Conservation (phyloP, 495 filamentous ascomycete genomes). For the Trichoderma asperelloides region DNA sequence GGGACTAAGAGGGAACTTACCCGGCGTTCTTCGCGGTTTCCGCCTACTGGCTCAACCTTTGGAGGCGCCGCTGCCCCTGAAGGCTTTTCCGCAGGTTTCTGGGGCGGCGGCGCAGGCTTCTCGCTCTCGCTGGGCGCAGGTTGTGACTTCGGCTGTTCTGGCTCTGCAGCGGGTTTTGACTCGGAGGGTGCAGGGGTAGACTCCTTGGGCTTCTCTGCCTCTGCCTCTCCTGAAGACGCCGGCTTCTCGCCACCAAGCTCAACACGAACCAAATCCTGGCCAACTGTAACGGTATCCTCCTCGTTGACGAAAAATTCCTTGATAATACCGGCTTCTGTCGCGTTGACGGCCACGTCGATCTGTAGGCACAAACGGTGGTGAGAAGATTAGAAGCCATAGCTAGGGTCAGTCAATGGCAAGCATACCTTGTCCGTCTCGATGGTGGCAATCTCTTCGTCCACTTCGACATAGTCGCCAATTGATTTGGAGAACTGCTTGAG, state of each 20-base stretch:
- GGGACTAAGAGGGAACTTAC: slow-evolving; percentile 40
- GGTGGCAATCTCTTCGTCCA: slow-evolving; percentile 95
- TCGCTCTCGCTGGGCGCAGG: slow-evolving; percentile 28
- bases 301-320: slow-evolving; percentile 89
- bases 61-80: no score
- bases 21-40: slow-evolving; percentile 80
- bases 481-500: slow-evolving; percentile 94
- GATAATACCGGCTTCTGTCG: slow-evolving; percentile 81
- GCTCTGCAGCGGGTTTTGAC: slow-evolving; percentile 44
- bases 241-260: slow-evolving; percentile 63
- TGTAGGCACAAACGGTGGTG: slow-evolving; percentile 23
- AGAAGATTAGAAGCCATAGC: background rate
- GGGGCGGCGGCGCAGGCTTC: slow-evolving; percentile 11
- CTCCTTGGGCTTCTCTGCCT: slow-evolving; percentile 50
- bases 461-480: slow-evolving; percentile 88
- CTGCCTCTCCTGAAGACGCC: slow-evolving; percentile 40
- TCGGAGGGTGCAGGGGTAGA: slow-evolving; percentile 48
- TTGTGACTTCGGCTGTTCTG: slow-evolving; percentile 22
- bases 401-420: background rate
- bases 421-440: slow-evolving; percentile 99
- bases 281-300: slow-evolving; percentile 92
- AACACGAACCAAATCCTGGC: slow-evolving; percentile 79
- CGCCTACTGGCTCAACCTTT: no score
- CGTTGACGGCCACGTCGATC: slow-evolving; percentile 95
- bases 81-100: slow-evolving; percentile 30